Conservation (phyloP, 2,329 filamentous ascomycete species). For the Teratosphaeria viscida region DNA sequence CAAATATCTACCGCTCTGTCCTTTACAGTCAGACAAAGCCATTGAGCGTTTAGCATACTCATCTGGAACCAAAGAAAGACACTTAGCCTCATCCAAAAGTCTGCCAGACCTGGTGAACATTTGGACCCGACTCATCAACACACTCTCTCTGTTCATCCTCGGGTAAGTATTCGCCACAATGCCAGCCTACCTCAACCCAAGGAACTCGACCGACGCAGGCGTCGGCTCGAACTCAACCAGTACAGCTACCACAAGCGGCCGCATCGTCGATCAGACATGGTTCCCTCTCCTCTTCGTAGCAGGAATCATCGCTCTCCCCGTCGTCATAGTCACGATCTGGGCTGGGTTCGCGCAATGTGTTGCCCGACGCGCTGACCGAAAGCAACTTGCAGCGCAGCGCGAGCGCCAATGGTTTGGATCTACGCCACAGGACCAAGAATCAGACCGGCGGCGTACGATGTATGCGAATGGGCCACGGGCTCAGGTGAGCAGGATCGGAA, state of each 20-base stretch:
- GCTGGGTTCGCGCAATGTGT: background rate
- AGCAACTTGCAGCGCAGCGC: background rate
- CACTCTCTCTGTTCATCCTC: background rate
- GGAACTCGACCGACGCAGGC: background rate
- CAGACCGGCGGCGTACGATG: background rate
- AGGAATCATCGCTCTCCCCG: background rate
- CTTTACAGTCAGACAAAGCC: too few relatives aligned
- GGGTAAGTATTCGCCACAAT: background rate
- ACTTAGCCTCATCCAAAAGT: background rate
- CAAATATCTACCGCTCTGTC: too few relatives aligned
- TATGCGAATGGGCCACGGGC: background rate
- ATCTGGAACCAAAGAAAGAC: background rate
- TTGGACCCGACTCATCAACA: background rate
- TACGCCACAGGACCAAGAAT: background rate
- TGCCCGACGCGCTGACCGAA: background rate
- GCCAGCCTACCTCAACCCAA: background rate
- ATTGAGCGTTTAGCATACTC: too few relatives aligned
- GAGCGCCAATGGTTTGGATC: background rate
- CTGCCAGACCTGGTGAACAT: background rate
- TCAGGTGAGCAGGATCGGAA: background rate
- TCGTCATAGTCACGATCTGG: background rate
- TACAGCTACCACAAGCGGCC: background rate
- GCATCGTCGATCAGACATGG: background rate
- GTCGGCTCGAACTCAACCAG: background rate
- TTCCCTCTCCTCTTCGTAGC: background rate